These are phyloP conservation scores for Linnemannia elongata DNA, from an alignment of 192 early-diverging fungal species.

Conservation along the genomic window DNA sequence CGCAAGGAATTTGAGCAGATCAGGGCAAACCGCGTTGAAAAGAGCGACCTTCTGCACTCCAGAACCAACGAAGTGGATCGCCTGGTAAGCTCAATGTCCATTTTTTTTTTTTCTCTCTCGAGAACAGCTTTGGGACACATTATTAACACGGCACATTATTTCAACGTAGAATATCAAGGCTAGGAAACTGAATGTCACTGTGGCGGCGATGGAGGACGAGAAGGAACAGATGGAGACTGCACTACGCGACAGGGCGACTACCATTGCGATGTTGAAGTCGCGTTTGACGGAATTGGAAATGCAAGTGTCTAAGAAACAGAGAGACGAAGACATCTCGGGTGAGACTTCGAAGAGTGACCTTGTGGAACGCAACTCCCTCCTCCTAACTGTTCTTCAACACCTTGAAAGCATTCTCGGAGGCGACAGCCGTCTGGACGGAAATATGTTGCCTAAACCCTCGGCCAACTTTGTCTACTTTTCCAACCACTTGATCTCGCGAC, in stretches of 20 bases:
- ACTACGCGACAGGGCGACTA: slow-evolving; percentile 44
- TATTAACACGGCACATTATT: neutral
- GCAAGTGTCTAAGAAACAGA: slow-evolving; percentile 31
- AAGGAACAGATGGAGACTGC: slow-evolving; percentile 46
- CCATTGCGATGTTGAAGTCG: slow-evolving; percentile 55
- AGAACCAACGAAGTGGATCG: slow-evolving; percentile 56
- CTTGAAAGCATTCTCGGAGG: slow-evolving; percentile 55
- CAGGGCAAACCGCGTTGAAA: slow-evolving; percentile 39
- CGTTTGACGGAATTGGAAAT: slow-evolving; percentile 43
- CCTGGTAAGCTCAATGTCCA: slow-evolving; percentile 28
- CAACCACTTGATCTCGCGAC: slow-evolving; percentile 45
- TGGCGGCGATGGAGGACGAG: slow-evolving; percentile 45
- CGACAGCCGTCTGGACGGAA: slow-evolving; percentile 42
- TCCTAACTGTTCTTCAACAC: slow-evolving; percentile 54
- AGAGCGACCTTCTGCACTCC: slow-evolving; percentile 41
- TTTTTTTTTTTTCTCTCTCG: neutral
- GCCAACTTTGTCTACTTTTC: slow-evolving; percentile 57
- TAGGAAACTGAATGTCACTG: slow-evolving; percentile 46
- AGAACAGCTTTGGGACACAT: neutral
- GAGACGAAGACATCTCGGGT: slow-evolving; percentile 15
- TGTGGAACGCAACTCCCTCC: slow-evolving; percentile 56
- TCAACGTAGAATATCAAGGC: slow-evolving; percentile 30
- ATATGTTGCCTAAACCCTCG: slow-evolving; percentile 55
- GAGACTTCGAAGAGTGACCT: slow-evolving; percentile 47
- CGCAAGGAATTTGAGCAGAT: slow-evolving; percentile 55